phyloP scores from a whole-genome alignment of 306 rosid genomes.

The Vigna angularis region DNA sequence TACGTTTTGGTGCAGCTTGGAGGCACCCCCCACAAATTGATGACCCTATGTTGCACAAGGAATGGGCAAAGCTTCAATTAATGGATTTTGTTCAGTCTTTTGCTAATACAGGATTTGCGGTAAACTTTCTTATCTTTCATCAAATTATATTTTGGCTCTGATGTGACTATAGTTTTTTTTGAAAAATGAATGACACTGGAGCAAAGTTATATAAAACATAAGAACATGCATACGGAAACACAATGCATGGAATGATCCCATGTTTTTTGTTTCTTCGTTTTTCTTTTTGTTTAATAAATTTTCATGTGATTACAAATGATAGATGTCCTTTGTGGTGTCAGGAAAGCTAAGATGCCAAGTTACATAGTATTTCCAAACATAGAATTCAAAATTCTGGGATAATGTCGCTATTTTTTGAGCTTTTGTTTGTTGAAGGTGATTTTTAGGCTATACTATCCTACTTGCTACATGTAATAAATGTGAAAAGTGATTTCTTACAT shows the following conservation, averaged over 20 bases:
- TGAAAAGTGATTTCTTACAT: not conserved
- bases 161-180: constrained; percentile 18
- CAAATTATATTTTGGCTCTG: constrained; percentile 5
- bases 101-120: constrained; percentile 85
- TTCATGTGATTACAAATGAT: no score
- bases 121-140: constrained; percentile 49
- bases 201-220: not conserved
- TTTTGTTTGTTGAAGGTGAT: constrained; percentile 3
- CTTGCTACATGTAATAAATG: not conserved
- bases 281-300: no score
- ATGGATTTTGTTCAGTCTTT: constrained; percentile 88
- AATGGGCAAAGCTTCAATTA: constrained; percentile 93
- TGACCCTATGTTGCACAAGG: constrained; percentile 59
- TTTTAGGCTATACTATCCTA: constrained; percentile 5
- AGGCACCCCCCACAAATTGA: constrained; percentile 84
- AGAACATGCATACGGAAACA: not conserved
- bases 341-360: no score
- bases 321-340: no score
- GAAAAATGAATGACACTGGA: constrained; percentile 10
- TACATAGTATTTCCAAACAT: no score
- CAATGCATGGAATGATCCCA: not conserved
- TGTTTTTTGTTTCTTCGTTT: no score
- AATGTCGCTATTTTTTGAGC: not conserved
- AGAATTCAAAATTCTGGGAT: constrained; percentile 15
- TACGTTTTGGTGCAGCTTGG: constrained; percentile 98